Evolutionary conservation across 176 grass and related monocot species (phyloP).

Genomic region (Canna indica): DNA sequence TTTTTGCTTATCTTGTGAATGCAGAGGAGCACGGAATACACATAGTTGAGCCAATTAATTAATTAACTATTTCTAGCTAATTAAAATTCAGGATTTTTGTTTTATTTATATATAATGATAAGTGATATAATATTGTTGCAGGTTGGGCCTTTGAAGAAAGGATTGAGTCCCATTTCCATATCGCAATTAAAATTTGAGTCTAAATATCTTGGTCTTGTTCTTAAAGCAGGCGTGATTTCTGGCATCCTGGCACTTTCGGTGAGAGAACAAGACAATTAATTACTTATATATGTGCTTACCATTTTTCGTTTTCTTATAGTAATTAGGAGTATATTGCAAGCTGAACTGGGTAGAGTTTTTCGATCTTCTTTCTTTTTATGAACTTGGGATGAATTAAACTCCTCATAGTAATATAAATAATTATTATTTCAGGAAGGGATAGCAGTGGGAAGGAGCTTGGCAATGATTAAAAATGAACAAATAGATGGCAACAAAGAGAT

Average conservation of each 20-base stretch:
- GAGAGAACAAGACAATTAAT: conserved; percentile 15
- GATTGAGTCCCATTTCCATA: conserved; percentile 73
- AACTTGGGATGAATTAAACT: too few species aligned
- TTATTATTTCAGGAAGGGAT: conserved; percentile 90
- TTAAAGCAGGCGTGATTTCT: conserved; percentile 72
- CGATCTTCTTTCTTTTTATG: too few species aligned
- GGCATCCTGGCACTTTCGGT: conserved; percentile 82
- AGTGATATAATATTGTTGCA: conserved; percentile 18
- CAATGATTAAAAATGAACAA: conserved; percentile 83
- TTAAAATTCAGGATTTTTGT: too few species aligned
- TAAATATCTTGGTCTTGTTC: conserved; percentile 26
- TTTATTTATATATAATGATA: too few species aligned
- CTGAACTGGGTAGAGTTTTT: too few species aligned
- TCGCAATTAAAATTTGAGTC: conserved; percentile 40
- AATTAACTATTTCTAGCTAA: background rate
- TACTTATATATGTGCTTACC: too few species aligned
- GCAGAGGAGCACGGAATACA: conserved; percentile 84
- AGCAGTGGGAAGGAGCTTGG: conserved; percentile 81
- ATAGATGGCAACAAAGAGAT: conserved; percentile 98
- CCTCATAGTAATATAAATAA: too few species aligned
- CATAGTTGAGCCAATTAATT: conserved; percentile 41
- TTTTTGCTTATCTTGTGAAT: conserved; percentile 74
- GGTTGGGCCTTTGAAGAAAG: conserved; percentile 90
- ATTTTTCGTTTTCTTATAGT: too few species aligned
- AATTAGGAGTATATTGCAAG: too few species aligned